phyloP scores from a whole-genome alignment of 2,329 filamentous ascomycete genomes.

The Sporothrix pallida region DNA sequence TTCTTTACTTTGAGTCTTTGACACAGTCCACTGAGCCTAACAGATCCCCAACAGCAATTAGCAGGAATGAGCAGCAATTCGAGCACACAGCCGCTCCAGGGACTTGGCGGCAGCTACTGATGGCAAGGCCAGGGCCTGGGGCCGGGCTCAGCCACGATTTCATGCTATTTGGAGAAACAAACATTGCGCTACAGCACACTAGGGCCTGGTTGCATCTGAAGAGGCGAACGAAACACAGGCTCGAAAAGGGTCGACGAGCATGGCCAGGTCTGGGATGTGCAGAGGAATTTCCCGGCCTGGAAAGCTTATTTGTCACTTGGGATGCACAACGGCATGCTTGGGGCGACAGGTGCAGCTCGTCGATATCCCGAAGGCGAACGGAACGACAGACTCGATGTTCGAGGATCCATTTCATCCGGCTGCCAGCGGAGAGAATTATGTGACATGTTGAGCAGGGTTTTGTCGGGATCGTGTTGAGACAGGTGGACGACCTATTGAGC shows the following conservation, averaged over 20 bases:
- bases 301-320: constrained; percentile 10
- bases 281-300: background rate
- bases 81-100: constrained; percentile 2
- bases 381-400: background rate
- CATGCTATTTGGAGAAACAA: constrained; percentile 35
- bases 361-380: background rate
- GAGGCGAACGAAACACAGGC: background rate
- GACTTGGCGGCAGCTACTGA: constrained; percentile 3
- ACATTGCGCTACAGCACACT: constrained; percentile 18
- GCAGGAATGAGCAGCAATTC: background rate
- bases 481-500: background rate
- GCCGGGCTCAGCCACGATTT: constrained; percentile 35
- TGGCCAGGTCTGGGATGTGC: background rate
- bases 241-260: background rate
- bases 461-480: no score
- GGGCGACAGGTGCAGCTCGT: background rate
- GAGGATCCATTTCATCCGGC: background rate
- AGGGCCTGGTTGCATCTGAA: background rate
- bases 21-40: background rate
- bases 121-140: background rate
- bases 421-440: background rate
- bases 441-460: background rate
- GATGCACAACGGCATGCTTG: background rate
- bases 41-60: constrained; percentile 4
- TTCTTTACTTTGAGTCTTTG: no score